Evolutionary conservation across 2,329 filamentous ascomycete genomes (phyloP).

Genomic region (Pseudovirgaria hyperparasitica): DNA sequence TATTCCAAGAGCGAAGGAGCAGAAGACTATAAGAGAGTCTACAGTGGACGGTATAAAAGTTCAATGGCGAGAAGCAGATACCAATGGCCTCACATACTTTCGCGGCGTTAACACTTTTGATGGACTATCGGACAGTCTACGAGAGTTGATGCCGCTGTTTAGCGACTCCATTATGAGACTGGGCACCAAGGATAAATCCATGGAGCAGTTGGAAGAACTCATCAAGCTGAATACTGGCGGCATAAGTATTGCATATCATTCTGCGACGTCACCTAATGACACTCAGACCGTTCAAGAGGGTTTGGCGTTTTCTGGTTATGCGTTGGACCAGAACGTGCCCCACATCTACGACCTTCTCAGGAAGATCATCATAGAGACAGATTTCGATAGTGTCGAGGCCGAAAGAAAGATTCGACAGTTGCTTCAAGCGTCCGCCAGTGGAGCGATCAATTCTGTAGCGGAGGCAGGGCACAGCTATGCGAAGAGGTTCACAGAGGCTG

Average conservation of each 20-base stretch:
- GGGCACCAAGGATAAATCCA: constrained; percentile 73
- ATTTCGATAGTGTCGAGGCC: constrained; percentile 76
- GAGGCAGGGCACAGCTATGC: constrained; percentile 83
- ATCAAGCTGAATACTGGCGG: constrained; percentile 96
- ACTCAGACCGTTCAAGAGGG: constrained; percentile 65
- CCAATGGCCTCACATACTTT: constrained; percentile 94
- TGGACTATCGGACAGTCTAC: constrained; percentile 70
- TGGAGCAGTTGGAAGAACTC: constrained; percentile 89
- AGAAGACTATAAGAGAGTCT: constrained; percentile 50
- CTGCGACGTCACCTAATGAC: constrained; percentile 63
- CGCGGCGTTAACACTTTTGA: constrained; percentile 72
- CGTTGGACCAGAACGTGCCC: constrained; percentile 77
- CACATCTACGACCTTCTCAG: constrained; percentile 81
- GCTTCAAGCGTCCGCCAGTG: constrained; percentile 74
- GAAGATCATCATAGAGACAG: constrained; percentile 69
- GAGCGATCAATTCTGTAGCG: constrained; percentile 82
- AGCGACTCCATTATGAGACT: constrained; percentile 87
- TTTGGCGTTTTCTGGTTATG: constrained; percentile 71
- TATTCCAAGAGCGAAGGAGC: constrained; percentile 68
- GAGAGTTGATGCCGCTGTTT: constrained; percentile 77
- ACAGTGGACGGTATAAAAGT: constrained; percentile 52
- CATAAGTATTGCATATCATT: constrained; percentile 71
- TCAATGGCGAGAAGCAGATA: constrained; percentile 86
- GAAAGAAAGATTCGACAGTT: constrained; percentile 75
- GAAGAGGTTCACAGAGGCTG: constrained; percentile 68